phyloP scores from a whole-genome alignment of 306 rosid genomes.

The Gleditsia sinensis region DNA sequence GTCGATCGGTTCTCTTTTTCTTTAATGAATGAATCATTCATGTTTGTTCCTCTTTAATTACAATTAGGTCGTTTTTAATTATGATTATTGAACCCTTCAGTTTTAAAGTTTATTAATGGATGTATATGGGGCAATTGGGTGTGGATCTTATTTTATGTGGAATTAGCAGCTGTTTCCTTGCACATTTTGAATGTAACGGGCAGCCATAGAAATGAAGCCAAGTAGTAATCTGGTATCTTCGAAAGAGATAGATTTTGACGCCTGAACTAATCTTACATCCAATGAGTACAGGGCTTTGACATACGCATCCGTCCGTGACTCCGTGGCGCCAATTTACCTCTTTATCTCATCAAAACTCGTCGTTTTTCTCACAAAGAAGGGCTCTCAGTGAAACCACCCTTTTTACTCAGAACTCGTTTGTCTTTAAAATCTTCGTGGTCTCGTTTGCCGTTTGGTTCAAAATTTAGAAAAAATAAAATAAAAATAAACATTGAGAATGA shows the following conservation, averaged over 20 bases:
- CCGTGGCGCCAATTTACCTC: conserved; percentile 25
- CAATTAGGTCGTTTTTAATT: not conserved
- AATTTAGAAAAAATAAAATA: too few relatives aligned
- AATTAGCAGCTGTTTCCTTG: not conserved
- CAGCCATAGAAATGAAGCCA: not conserved
- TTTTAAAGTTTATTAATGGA: not conserved
- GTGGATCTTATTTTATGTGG: not conserved
- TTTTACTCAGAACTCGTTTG: too few relatives aligned
- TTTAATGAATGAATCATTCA: not conserved
- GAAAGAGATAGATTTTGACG: conserved; percentile 36
- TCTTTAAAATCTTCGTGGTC: too few relatives aligned
- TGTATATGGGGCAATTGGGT: not conserved
- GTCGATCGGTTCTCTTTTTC: too few relatives aligned
- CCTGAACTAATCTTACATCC: conserved; percentile 16
- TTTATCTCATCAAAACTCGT: not conserved
- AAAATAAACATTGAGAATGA: too few relatives aligned
- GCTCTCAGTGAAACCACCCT: too few relatives aligned
- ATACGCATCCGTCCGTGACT: not conserved
- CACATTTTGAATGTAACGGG: too few relatives aligned
- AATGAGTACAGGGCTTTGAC: conserved; percentile 24
- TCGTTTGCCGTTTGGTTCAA: too few relatives aligned
- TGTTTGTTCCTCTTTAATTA: not conserved
- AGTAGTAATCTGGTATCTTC: not conserved
- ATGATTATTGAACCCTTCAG: not conserved
- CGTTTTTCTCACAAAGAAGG: conserved; percentile 21